Evolutionary conservation across 129 eudicot genomes (phyloP).

Genomic region (Silybum marianum): DNA sequence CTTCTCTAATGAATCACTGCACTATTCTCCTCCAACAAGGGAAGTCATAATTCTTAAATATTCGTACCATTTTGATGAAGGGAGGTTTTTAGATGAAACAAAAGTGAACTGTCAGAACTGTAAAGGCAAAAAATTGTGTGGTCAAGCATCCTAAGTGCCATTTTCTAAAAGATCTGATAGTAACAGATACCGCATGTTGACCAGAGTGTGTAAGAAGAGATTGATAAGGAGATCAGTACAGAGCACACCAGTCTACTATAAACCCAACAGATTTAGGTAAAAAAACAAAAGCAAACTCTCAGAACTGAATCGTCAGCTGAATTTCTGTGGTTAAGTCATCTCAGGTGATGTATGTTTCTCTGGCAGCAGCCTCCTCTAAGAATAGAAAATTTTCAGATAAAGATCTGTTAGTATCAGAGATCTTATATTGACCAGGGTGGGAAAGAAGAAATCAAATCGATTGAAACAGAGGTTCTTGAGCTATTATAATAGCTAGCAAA

Average conservation of each 20-base stretch:
- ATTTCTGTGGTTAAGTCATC: slow-evolving; percentile 27
- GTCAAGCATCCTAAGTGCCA: slow-evolving; percentile 16
- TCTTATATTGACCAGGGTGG: background rate
- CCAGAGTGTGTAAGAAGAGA: slow-evolving; percentile 21
- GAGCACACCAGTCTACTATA: background rate
- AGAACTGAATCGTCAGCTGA: slow-evolving; percentile 25
- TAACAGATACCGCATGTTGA: slow-evolving; percentile 12
- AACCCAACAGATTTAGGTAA: slow-evolving; percentile 17
- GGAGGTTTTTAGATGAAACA: slow-evolving; percentile 3
- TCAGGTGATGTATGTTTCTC: slow-evolving; percentile 21
- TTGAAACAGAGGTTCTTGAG: slow-evolving; percentile 24
- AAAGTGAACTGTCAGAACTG: slow-evolving; percentile 15
- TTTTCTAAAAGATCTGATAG: slow-evolving; percentile 18
- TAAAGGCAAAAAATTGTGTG: slow-evolving; percentile 1
- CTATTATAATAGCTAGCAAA: slow-evolving; percentile 1
- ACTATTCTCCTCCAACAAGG: slow-evolving; percentile 17
- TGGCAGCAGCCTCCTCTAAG: slow-evolving; percentile 12
- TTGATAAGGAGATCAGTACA: slow-evolving; percentile 3
- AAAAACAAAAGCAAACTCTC: slow-evolving; percentile 25
- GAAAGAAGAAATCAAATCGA: slow-evolving; percentile 14
- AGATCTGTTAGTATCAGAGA: slow-evolving; percentile 17
- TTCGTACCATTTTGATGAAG: background rate
- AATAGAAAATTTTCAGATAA: slow-evolving; percentile 11
- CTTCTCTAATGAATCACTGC: background rate
- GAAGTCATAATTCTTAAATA: background rate